Conservation (phyloP, 331 rosid genomes). For the Ulmus americana region DNA sequence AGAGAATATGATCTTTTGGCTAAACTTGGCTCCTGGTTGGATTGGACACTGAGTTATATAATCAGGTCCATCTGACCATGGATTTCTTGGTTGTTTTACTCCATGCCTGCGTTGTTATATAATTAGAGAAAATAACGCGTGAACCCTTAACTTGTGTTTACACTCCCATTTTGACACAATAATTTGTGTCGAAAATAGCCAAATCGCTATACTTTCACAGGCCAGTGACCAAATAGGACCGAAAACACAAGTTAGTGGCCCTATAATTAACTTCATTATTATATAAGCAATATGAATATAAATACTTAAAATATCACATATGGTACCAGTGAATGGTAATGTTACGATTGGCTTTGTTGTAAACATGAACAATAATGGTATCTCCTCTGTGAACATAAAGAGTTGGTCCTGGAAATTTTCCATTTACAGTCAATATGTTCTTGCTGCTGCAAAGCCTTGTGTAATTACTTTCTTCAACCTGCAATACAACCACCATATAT, state of each 20-base stretch:
- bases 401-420: constrained; percentile 43
- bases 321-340: constrained; percentile 45
- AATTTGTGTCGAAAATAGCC: too few species aligned
- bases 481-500: too few species aligned
- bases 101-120: constrained; percentile 37
- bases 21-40: constrained; percentile 34
- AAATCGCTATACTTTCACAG: too few species aligned
- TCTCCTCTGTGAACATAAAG: constrained; percentile 32
- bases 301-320: background rate
- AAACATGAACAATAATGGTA: constrained; percentile 33
- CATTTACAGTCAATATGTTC: constrained; percentile 42
- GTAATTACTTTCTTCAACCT: constrained; percentile 36
- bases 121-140: too few species aligned
- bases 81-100: constrained; percentile 44
- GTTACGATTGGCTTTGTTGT: constrained; percentile 33
- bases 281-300: background rate
- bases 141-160: too few species aligned
- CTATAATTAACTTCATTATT: too few species aligned
- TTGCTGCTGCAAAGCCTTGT: constrained; percentile 41
- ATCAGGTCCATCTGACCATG: constrained; percentile 54
- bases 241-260: too few species aligned
- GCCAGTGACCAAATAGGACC: too few species aligned
- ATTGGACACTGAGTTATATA: constrained; percentile 47
- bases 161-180: too few species aligned
- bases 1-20: constrained; percentile 30